Conservation (phyloP, 495 filamentous ascomycete genomes). For the Platismatia glauca region DNA sequence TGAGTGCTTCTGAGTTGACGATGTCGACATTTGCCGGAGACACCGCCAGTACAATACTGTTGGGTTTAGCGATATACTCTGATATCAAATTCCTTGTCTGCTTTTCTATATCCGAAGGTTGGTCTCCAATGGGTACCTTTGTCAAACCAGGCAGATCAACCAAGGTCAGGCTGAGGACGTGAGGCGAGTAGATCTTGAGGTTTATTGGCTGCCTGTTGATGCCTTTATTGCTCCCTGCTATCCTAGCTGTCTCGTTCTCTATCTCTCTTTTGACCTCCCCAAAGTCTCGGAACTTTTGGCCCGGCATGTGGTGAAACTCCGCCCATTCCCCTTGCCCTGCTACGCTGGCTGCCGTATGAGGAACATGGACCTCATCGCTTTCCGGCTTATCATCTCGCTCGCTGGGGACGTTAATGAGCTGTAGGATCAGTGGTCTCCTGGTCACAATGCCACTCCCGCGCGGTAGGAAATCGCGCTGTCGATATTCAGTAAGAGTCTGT, state of each 20-base stretch:
- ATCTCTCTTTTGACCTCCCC: slow-evolving; percentile 89
- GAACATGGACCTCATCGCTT: slow-evolving; percentile 52
- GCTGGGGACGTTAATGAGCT: slow-evolving; percentile 93
- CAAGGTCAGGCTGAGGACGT: slow-evolving; percentile 91
- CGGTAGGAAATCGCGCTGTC: slow-evolving; percentile 76
- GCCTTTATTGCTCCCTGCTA: slow-evolving; percentile 96
- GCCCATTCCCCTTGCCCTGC: slow-evolving; percentile 80
- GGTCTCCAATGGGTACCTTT: slow-evolving; percentile 97
- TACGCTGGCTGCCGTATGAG: slow-evolving; percentile 61
- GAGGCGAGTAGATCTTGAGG: slow-evolving; percentile 95
- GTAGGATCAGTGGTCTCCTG: slow-evolving; percentile 83
- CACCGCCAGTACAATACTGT: slow-evolving; percentile 94
- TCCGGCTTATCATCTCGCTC: slow-evolving; percentile 64
- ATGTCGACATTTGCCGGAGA: slow-evolving; percentile 97
- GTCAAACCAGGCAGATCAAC: slow-evolving; percentile 95
- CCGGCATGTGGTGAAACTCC: slow-evolving; percentile 91
- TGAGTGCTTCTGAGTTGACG: slow-evolving; percentile 96
- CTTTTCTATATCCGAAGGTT: slow-evolving; percentile 97
- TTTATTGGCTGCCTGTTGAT: slow-evolving; percentile 98
- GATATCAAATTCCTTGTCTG: slow-evolving; percentile 94
- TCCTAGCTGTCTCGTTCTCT: slow-evolving; percentile 88
- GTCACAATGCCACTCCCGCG: slow-evolving; percentile 96
- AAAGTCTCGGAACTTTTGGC: slow-evolving; percentile 88
- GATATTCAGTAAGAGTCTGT: neutral
- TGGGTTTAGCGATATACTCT: slow-evolving; percentile 98